Percentiles rank a stretch among this genome's conserved stretches.
Evolutionary conservation across 1,284 basidiomycete species (phyloP).

Genomic region (Lentinula novae-zelandiae): DNA sequence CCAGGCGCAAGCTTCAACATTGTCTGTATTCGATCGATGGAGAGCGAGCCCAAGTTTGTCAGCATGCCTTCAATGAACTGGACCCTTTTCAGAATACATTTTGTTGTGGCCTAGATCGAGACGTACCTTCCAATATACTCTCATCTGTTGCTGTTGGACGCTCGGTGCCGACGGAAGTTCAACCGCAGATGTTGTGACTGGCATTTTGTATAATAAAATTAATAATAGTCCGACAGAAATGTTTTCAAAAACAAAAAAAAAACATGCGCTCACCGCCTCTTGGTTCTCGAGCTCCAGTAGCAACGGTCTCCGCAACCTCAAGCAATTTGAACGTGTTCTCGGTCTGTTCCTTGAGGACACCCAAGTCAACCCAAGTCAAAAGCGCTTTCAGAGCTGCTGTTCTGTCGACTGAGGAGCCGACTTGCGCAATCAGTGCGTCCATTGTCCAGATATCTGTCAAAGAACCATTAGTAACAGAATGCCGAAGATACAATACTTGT

Average conservation of each 20-base stretch:
- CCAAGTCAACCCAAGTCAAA: conserved; percentile 79
- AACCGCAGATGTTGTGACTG: conserved; percentile 24
- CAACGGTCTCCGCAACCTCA: conserved; percentile 51
- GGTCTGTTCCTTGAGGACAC: conserved; percentile 70
- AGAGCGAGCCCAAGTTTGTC: conserved; percentile 72
- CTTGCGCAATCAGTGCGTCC: conserved; percentile 57
- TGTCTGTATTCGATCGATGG: conserved; percentile 74
- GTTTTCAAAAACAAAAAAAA: background rate
- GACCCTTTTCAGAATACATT: background rate
- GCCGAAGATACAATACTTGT: background rate
- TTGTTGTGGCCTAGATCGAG: background rate
- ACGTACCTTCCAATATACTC: conserved; percentile 78
- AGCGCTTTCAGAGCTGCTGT: conserved; percentile 68
- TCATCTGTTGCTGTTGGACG: conserved; percentile 79
- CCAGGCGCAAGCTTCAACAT: conserved; percentile 80
- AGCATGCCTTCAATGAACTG: conserved; percentile 85
- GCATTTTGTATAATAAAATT: too few relatives aligned
- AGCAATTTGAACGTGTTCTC: conserved; percentile 59
- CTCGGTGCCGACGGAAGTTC: conserved; percentile 50
- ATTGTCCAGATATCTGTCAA: conserved; percentile 63
- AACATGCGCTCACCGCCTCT: conserved; percentile 30
- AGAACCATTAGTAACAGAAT: background rate
- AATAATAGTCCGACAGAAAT: too few relatives aligned
- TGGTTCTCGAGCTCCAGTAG: conserved; percentile 19
- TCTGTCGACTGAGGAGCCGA: conserved; percentile 59